Percentiles rank a stretch among this genome's conserved stretches.
phyloP scores from a whole-genome alignment of 1,284 basidiomycete genomes.

The Trametes sp. region DNA sequence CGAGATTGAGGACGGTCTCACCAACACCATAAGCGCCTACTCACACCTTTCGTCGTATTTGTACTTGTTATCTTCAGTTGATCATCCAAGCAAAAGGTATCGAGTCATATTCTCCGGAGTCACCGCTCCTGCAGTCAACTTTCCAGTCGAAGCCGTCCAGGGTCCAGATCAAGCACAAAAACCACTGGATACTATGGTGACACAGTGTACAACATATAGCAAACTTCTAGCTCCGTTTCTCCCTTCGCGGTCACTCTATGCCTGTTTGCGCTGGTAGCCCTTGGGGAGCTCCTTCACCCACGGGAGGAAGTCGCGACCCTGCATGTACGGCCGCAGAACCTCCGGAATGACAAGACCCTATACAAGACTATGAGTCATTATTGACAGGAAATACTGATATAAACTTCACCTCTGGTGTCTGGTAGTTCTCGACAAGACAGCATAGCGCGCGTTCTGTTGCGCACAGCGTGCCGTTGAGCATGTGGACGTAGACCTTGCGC shows the following conservation, averaged over 20 bases:
- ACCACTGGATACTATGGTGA: neutral
- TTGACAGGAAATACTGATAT: neutral
- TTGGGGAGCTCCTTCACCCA: constrained; percentile 88
- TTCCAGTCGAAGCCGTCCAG: too few relatives aligned
- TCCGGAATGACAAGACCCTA: constrained; percentile 92
- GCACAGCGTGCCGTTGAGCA: constrained; percentile 97
- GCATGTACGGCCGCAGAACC: constrained; percentile 93
- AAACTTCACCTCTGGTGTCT: constrained; percentile 85
- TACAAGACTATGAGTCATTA: neutral
- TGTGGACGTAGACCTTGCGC: constrained; percentile 93
- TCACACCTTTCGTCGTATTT: too few relatives aligned
- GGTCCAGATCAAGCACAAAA: too few relatives aligned
- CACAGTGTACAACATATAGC: constrained; percentile 16
- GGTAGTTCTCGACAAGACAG: constrained; percentile 99
- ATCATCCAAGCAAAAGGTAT: neutral
- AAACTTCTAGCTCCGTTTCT: constrained; percentile 11
- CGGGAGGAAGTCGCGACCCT: constrained; percentile 92
- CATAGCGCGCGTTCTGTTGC: constrained; percentile 97
- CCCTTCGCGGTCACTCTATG: constrained; percentile 38
- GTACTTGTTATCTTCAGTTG: neutral
- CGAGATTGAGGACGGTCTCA: too few relatives aligned
- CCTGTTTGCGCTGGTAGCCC: constrained; percentile 77
- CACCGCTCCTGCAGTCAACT: too few relatives aligned
- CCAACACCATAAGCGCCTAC: too few relatives aligned
- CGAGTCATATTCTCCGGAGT: too few relatives aligned